Evolutionary conservation across 495 filamentous ascomycete genomes (phyloP), one percentile per base, ranked within the genome.

Genomic region (Talaromyces ruber): DNA sequence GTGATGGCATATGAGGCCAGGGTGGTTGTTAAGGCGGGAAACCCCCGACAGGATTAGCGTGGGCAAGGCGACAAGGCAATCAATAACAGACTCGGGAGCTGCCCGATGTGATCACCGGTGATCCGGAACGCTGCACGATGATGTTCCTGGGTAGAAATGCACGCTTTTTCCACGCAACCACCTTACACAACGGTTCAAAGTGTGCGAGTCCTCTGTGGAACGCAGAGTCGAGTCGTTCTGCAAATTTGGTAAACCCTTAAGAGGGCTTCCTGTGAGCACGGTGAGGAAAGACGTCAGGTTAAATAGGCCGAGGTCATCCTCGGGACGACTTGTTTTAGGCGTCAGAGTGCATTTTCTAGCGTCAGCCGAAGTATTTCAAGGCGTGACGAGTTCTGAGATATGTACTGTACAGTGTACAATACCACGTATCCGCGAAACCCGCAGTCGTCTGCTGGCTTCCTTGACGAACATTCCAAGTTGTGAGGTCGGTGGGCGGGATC

Each of bases 261-360:
- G 3, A 47, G 5, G n/a, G 6, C 18, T 4, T 18, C 7, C 43
- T 47, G 6, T 18, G 43, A 47, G 1, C 5, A 21, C 21, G n/a
- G 43, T 7, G 43, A 47, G 43, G 43, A 22, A 45, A 47, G 21
- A n/a, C 24, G 51, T 28, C 51, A 26, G 51, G 51, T 26, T 25
- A 28, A 54, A 54, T 54, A 54, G 51, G 11, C 51, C 51, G 51
- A 54, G 51, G 51, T 54, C 51, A 54, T 54, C 51, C 51, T 54
- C 51, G 51, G 51, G 24, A 54, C 6, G 3, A 2, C 16, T 25
- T 28, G 16, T 25, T 21, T 24, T 21, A n/a, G 18, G 9, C 7
- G 47, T 52, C 47, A 25, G 12, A 52, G n/a, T 22, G 26, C 26
- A 54, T 54, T 54, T 26, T 54, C 51, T 54, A 54, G 51, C 22